Evolutionary conservation across 2,329 filamentous ascomycete species (phyloP), one percentile per base, ranked within the genome.

Genomic region (Chaetomiaceae sp.): DNA sequence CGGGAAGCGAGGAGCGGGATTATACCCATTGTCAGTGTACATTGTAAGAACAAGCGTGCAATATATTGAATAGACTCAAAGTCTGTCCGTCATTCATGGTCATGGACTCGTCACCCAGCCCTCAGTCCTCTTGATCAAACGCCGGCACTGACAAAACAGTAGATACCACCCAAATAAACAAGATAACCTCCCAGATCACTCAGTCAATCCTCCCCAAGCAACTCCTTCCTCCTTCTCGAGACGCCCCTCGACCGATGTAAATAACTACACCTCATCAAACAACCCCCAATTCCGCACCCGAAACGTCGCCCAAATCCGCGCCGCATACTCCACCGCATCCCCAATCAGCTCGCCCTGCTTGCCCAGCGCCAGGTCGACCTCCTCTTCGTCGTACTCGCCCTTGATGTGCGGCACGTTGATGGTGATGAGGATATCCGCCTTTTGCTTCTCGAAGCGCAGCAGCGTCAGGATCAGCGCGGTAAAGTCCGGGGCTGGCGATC

Each of bases 351-450:
- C 78, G 4, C 85, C 87, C 64, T 80, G 79, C 66, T 80, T 84
- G 15, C 84, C 84, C 53, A 83, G 70, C 65, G 83, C 78, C 52
- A 85, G 71, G 65, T 89, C 82, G 15, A 92, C 82, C 29, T 89
- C 84, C 8, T 86, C 84, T 68, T 84, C 81, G 63, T 84, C 77
- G 66, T 90, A 90, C 68, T 88, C 82, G 58, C 85, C 85, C 62
- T 82, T 78, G 61, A 90, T 85, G 66, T 94, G 87, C 25, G 91
- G 92, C 44, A 95, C 88, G 70, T 96, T 96, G 66, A 96, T 82
- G 37, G 88, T 88, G 58, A 96, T 83, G 43, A 96, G 74, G 36
- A 97, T 73, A 70, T 97, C 92, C 1, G 91, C 92, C 53, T 76
- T 77, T 66, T 91, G 79, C 63, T 81, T 79, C 69, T 85, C 85